Base-by-base conservation (phyloP, 495 filamentous ascomycete species). In the Oleoguttula mirabilis region DNA sequence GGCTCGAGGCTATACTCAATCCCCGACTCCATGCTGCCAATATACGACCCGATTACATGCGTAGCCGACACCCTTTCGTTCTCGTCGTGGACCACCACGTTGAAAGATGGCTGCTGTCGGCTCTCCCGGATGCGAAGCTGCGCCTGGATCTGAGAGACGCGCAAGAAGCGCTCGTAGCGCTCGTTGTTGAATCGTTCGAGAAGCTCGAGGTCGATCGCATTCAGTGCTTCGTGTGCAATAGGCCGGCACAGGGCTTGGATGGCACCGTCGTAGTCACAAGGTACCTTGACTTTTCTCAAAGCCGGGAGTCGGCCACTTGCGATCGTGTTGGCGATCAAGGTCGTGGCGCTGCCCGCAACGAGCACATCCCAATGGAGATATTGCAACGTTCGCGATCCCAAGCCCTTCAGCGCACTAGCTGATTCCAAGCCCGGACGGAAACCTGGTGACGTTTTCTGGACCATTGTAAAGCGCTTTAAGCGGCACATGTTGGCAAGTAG, bases 361-460 rank as follows among this genome's bases (percentile, higher is more conserved):
- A 79, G 72, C 20, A 88, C 72, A 52, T 93, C 84, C 88, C 88
- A 90, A 61, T 90, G 84, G 11, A 90, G 63, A 39, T 73, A 75
- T 43, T 74, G 63, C 0, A 93, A 69, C 15, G 68, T 74, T 1
- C 61, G 57, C 0, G 79, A 88, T 1, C 79, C 79, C 4, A 94
- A 65, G 43, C 84, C 75, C 0, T 80, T 81, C 30, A 71, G 67
- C 60, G 77, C 77, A 27, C 82, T 68, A 36, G 79, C 73, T 17
- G 68, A 65, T 33, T 32, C 15, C 15, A 46, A 39, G 15, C 51
- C 60, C 5, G 46, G 47, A 3, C 45, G 50, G 19, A 62, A 55
- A 35, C 76, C 77, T 3, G 80, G 81, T 2, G 72, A 70, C 32
- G 62, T 66, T 3, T 72, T 64, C 57, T 93, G 85, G 1, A 82